Evolutionary conservation across 2,329 filamentous ascomycete genomes (phyloP).

Genomic region (Graphilbum ipis-grandicollis): DNA sequence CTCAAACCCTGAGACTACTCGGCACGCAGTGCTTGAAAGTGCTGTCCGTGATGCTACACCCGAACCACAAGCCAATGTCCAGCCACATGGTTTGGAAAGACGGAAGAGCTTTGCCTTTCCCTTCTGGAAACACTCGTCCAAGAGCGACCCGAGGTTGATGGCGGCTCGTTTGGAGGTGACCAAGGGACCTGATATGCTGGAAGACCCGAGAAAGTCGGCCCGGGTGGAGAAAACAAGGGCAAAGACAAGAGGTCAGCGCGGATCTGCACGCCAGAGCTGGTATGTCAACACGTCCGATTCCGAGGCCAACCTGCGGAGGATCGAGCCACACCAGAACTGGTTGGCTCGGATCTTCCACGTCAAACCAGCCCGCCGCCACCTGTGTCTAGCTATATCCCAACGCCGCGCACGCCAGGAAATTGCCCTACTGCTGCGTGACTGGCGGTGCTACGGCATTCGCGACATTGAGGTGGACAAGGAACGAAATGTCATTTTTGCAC

Average conservation of each 20-base stretch:
- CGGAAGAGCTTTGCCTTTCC: conserved; percentile 37
- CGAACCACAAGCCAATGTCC: not conserved
- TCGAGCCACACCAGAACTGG: conserved; percentile 65
- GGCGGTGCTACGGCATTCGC: conserved; percentile 66
- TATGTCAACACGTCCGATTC: conserved; percentile 10
- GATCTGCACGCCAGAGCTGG: conserved; percentile 13
- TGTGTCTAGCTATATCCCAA: conserved; percentile 61
- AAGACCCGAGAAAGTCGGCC: too few species aligned
- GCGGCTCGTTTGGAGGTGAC: not conserved
- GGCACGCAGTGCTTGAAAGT: conserved; percentile 2
- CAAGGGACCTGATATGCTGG: too few species aligned
- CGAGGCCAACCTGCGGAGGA: conserved; percentile 30
- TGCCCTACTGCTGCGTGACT: conserved; percentile 56
- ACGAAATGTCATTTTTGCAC: conserved; percentile 63
- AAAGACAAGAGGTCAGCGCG: not conserved
- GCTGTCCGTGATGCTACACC: not conserved
- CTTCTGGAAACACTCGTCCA: conserved; percentile 36
- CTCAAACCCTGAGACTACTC: not conserved
- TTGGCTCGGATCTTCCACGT: conserved; percentile 76
- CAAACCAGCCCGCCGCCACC: conserved; percentile 58
- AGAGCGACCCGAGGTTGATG: conserved; percentile 21
- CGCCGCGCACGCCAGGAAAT: conserved; percentile 64
- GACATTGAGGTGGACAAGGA: conserved; percentile 65
- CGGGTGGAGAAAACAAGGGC: not conserved
- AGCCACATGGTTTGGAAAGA: conserved; percentile 9